Conservation (phyloP, 441 rosid genomes). For the Adansonia madagascariensis region DNA sequence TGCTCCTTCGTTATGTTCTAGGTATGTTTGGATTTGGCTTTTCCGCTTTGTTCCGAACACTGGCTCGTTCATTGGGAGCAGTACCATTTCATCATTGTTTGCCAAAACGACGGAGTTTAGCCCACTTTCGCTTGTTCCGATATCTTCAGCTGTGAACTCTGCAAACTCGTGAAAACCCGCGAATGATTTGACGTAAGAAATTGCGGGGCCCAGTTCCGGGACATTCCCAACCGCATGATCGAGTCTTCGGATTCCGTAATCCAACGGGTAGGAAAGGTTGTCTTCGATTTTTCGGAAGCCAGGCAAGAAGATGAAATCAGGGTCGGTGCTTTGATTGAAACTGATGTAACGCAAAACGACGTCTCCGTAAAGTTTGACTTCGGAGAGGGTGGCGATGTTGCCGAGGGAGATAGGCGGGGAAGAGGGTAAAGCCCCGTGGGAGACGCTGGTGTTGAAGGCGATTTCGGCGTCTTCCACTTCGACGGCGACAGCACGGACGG, state of each 20-base stretch:
- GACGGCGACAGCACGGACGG: conserved; percentile 65
- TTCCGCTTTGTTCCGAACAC: conserved; percentile 87
- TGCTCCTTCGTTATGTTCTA: conserved; percentile 95
- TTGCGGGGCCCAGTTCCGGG: conserved; percentile 62
- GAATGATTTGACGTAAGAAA: conserved; percentile 64
- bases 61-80: conserved; percentile 87
- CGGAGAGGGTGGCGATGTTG: conserved; percentile 53
- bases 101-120: conserved; percentile 77
- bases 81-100: conserved; percentile 74
- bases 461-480: conserved; percentile 75
- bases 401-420: conserved; percentile 49
- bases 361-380: conserved; percentile 80
- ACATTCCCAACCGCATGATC: conserved; percentile 97
- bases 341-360: conserved; percentile 83
- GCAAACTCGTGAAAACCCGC: conserved; percentile 93
- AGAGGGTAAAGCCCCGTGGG: conserved; percentile 64
- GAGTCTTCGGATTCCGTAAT: conserved; percentile 71
- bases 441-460: conserved; percentile 58
- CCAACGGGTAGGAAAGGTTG: conserved; percentile 59
- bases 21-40: conserved; percentile 89
- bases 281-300: conserved; percentile 60
- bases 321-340: conserved; percentile 26
- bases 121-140: conserved; percentile 87
- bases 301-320: conserved; percentile 54
- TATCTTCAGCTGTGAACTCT: conserved; percentile 84